Conservation (phyloP, 2,329 filamentous ascomycete species). For the Aspergillus piperis region DNA sequence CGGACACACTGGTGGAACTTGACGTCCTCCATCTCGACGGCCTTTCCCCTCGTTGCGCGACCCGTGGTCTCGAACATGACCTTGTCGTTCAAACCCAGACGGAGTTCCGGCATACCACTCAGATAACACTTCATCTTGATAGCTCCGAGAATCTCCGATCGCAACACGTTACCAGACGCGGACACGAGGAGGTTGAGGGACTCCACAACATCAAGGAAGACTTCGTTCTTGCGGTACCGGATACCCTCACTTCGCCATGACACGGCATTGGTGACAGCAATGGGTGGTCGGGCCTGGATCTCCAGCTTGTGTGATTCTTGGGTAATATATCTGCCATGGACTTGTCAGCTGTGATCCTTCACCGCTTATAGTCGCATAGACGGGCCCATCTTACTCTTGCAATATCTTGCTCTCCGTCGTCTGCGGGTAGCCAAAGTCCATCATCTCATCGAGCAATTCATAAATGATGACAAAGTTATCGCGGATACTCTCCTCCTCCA, state of each 20-base stretch:
- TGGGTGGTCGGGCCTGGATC: constrained; percentile 91
- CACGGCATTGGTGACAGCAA: constrained; percentile 96
- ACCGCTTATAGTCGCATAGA: constrained; percentile 1
- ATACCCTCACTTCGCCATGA: constrained; percentile 98
- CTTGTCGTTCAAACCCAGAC: constrained; percentile 95
- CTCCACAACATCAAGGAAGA: constrained; percentile 96
- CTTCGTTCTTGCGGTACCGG: constrained; percentile 97
- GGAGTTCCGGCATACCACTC: constrained; percentile 95
- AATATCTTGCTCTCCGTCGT: constrained; percentile 98
- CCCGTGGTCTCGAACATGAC: constrained; percentile 99
- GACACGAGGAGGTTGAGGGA: constrained; percentile 94
- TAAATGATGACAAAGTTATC: constrained; percentile 99
- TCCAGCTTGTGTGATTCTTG: constrained; percentile 99
- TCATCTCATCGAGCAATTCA: constrained; percentile 98
- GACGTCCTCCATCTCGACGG: constrained; percentile 99
- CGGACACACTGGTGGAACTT: constrained; percentile 99
- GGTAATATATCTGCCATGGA: constrained; percentile 72
- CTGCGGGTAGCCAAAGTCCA: constrained; percentile 99
- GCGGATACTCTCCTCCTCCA: constrained; percentile 97
- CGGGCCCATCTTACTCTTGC: constrained; percentile 64
- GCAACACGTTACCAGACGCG: constrained; percentile 88
- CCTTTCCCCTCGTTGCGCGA: constrained; percentile 88
- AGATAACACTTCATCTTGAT: constrained; percentile 99
- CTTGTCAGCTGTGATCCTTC: neutral
- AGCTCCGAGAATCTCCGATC: constrained; percentile 93